Evolutionary conservation across 225 moss, liverwort and hornwort species (phyloP).

Genomic region (Sphagnum tenellum): DNA sequence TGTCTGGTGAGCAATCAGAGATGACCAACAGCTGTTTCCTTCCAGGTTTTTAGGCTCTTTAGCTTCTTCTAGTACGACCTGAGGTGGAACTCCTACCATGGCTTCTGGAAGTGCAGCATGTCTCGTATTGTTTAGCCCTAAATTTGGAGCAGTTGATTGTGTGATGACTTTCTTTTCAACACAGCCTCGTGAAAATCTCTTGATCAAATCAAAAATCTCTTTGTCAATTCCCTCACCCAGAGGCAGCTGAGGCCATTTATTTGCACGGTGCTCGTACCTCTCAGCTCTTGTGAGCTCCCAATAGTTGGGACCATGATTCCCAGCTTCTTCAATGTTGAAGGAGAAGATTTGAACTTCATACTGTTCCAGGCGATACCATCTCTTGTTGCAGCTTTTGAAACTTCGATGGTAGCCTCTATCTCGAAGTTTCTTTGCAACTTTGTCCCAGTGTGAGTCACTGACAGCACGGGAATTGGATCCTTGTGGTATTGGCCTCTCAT

Average conservation of each 20-base stretch:
- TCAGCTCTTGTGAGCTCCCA: constrained; percentile 35
- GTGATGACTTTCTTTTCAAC: constrained; percentile 4
- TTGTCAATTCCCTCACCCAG: constrained; percentile 34
- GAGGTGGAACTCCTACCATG: no score
- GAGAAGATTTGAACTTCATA: constrained; percentile 41
- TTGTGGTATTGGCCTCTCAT: constrained; percentile 8
- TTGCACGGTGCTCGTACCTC: constrained; percentile 11
- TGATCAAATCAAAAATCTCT: constrained; percentile 25
- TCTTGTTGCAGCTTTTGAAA: constrained; percentile 47
- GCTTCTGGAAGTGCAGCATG: background rate
- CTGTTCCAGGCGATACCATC: constrained; percentile 44
- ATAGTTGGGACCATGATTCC: constrained; percentile 17
- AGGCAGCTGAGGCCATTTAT: constrained; percentile 36
- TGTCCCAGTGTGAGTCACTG: constrained; percentile 42
- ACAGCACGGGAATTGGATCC: constrained; percentile 12
- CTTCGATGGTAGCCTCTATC: constrained; percentile 32
- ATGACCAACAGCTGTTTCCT: constrained; percentile 3
- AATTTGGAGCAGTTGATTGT: constrained; percentile 3
- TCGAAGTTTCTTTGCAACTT: constrained; percentile 21
- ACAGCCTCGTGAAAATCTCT: constrained; percentile 12
- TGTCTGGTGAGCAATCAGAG: constrained; percentile 1
- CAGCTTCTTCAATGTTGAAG: constrained; percentile 32
- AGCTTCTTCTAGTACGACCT: constrained; percentile 1
- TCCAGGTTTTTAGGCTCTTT: background rate
- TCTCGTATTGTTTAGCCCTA: background rate